Evolutionary conservation across 805 yeast genomes (phyloP).

Genomic region (Phaffomyces antillensis): DNA sequence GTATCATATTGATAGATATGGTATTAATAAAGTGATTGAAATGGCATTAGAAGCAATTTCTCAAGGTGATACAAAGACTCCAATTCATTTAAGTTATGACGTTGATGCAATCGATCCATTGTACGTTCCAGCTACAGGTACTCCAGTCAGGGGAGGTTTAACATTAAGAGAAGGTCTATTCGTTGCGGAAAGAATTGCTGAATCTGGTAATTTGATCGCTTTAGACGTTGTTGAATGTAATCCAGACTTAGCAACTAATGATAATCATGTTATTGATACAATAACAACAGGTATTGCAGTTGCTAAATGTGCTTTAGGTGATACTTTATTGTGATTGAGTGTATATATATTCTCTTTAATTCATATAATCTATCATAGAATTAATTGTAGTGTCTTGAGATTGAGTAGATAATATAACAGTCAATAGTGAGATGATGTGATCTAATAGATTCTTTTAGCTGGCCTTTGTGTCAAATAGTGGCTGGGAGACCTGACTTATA

Average conservation of each 20-base stretch:
- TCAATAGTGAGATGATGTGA: too few species aligned
- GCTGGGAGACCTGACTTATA: too few species aligned
- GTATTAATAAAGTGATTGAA: conserved; percentile 84
- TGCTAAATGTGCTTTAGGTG: conserved; percentile 92
- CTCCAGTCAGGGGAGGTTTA: conserved; percentile 95
- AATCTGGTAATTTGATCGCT: conserved; percentile 79
- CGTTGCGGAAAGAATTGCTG: conserved; percentile 86
- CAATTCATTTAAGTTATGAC: conserved; percentile 88
- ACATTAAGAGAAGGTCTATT: conserved; percentile 92
- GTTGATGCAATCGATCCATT: conserved; percentile 96
- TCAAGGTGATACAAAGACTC: conserved; percentile 52
- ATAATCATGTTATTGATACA: conserved; percentile 72
- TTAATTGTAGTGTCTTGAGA: not conserved
- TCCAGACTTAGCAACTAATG: conserved; percentile 78
- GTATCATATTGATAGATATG: conserved; percentile 94
- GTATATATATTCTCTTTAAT: conserved; percentile 5
- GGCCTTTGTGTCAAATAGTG: too few species aligned
- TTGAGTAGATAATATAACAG: too few species aligned
- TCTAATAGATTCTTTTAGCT: too few species aligned
- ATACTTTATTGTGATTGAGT: conserved; percentile 48
- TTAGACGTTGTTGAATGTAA: conserved; percentile 92
- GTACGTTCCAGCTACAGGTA: conserved; percentile 95
- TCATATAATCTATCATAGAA: not conserved
- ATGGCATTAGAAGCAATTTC: conserved; percentile 72
- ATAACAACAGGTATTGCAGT: conserved; percentile 86